Conservation (phyloP, 352 stramenopile genomes). For the Phytophthora pisi region DNA sequence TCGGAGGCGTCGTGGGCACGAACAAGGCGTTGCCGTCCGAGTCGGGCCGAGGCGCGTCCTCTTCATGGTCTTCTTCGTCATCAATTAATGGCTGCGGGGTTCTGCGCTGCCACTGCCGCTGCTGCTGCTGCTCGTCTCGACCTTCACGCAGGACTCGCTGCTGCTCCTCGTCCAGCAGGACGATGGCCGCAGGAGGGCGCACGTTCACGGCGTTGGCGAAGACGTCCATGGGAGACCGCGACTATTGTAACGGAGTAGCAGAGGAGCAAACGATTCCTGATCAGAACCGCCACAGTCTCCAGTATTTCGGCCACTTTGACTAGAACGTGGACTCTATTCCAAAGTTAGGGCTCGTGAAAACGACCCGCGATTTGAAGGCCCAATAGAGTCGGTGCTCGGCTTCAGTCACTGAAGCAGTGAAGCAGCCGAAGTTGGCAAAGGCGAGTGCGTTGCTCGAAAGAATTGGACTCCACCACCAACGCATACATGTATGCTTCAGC, state of each 20-base stretch:
- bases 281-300: neutral
- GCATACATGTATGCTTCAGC: neutral
- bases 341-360: neutral
- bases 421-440: neutral
- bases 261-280: neutral
- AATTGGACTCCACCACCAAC: neutral
- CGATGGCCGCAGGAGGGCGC: slow-evolving; percentile 24
- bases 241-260: neutral
- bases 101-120: too few species aligned
- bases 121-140: neutral
- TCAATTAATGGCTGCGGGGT: too few species aligned
- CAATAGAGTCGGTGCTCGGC: too few species aligned
- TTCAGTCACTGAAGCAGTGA: too few species aligned
- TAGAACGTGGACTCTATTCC: too few species aligned
- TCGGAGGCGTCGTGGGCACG: slow-evolving; percentile 35
- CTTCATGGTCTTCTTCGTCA: neutral
- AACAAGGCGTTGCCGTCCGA: slow-evolving; percentile 28
- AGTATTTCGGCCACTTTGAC: neutral
- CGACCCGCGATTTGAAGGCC: neutral
- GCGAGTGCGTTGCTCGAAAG: neutral
- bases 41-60: slow-evolving; percentile 3
- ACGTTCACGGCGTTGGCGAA: slow-evolving; percentile 24
- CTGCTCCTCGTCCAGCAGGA: slow-evolving; percentile 67
- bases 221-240: slow-evolving; percentile 10
- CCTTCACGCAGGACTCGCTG: slow-evolving; percentile 47